Percentiles rank a stretch among this genome's conserved stretches.
Conservation (phyloP, 257 asterid genomes). For the Solanum neorickii region DNA sequence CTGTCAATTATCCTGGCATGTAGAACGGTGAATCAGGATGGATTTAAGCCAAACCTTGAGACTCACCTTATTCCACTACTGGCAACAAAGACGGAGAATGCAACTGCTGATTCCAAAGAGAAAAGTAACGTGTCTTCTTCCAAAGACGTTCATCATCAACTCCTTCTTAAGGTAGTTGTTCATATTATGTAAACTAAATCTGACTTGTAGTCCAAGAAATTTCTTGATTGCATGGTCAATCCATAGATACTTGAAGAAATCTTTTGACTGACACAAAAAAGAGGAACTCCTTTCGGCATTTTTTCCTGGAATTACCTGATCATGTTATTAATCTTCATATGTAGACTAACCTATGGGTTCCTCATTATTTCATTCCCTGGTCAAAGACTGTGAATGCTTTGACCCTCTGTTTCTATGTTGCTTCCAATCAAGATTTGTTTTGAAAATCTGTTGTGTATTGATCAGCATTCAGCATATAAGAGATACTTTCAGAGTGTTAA, state of each 20-base stretch:
- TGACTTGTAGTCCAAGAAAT: not conserved
- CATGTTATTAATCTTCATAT: not conserved
- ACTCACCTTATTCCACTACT: conserved; percentile 82
- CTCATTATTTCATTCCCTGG: not conserved
- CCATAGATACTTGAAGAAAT: not conserved
- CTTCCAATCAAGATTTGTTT: not conserved
- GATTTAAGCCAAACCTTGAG: conserved; percentile 96
- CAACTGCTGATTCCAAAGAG: conserved; percentile 38
- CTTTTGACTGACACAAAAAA: not conserved
- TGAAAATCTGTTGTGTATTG: not conserved
- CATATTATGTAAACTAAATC: conserved; percentile 5
- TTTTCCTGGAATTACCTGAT: not conserved
- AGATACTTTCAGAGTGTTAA: not conserved
- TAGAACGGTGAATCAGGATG: conserved; percentile 91
- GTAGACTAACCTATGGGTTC: not conserved
- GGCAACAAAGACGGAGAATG: conserved; percentile 53
- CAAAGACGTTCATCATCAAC: conserved; percentile 63
- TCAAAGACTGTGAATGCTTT: not conserved
- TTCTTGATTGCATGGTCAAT: not conserved
- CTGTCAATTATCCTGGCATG: not conserved
- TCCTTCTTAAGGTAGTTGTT: conserved; percentile 69
- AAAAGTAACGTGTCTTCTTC: conserved; percentile 34
- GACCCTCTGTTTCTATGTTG: not conserved
- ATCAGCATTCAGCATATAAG: not conserved
- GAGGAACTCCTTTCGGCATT: not conserved